Conservation (phyloP, 139 green algal species). For the Pleodorina starrii region DNA sequence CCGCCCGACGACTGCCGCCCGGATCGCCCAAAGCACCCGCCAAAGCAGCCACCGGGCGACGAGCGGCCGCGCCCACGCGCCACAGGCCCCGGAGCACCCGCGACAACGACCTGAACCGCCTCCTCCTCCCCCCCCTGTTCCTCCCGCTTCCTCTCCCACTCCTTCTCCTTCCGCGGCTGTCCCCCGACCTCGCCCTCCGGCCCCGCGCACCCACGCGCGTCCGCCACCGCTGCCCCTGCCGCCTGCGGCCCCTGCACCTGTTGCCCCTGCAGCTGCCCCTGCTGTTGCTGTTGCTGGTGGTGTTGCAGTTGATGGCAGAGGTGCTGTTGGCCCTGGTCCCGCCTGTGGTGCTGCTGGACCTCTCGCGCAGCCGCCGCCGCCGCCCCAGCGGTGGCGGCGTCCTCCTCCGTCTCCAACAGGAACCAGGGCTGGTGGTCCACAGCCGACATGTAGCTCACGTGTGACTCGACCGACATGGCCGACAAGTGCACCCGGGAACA, state of each 20-base stretch:
- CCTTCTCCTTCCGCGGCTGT: no score
- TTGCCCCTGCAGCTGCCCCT: not conserved
- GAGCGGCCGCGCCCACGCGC: no score
- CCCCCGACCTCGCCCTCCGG: no score
- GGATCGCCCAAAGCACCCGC: not conserved
- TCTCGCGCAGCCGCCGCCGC: not conserved
- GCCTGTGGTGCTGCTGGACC: no score
- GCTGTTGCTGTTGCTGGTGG: constrained; percentile 1
- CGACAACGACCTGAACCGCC: not conserved
- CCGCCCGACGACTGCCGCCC: no score
- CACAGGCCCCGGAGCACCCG: no score
- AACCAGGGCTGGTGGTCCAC: constrained; percentile 6
- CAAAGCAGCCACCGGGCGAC: not conserved
- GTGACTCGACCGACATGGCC: not conserved
- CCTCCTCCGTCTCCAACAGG: not conserved
- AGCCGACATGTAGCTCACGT: constrained; percentile 6
- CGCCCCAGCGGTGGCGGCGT: not conserved
- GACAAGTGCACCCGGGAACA: not conserved
- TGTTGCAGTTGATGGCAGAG: not conserved
- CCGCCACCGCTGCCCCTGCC: no score
- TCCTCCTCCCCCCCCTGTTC: not conserved
- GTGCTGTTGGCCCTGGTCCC: not conserved
- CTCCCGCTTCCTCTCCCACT: not conserved
- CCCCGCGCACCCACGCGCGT: no score
- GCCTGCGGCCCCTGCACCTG: not conserved